Conservation (phyloP, 768 basidiomycete species). For the Pleurotus tuoliensis region DNA sequence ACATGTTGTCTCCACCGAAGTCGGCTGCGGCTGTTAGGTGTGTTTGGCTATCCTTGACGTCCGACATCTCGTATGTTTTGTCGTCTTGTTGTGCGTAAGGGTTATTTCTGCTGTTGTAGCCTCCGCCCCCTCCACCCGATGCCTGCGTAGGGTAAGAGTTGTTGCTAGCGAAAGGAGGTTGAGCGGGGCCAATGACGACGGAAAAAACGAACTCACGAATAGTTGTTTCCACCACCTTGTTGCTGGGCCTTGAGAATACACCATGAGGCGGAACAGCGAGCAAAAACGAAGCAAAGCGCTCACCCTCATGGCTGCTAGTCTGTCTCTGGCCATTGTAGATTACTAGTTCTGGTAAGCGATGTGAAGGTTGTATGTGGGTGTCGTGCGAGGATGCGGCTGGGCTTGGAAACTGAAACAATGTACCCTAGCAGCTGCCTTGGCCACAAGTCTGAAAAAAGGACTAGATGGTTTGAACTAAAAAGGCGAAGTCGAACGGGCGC, state of each 20-base stretch:
- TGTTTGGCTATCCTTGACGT: slow-evolving; percentile 56
- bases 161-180: slow-evolving; percentile 26
- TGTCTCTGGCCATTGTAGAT: slow-evolving; percentile 75
- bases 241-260: slow-evolving; percentile 55
- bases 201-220: slow-evolving; percentile 35
- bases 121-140: slow-evolving; percentile 40
- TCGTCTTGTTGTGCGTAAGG: slow-evolving; percentile 69
- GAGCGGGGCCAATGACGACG: slow-evolving; percentile 9
- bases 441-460: background rate
- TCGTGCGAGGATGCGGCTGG: too few relatives aligned
- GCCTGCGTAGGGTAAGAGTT: slow-evolving; percentile 69
- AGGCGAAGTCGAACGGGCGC: background rate
- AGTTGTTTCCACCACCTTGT: slow-evolving; percentile 48
- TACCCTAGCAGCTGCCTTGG: too few relatives aligned
- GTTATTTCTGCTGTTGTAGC: slow-evolving; percentile 48
- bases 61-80: slow-evolving; percentile 67
- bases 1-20: slow-evolving; percentile 50
- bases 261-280: background rate
- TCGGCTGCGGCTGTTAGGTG: slow-evolving; percentile 37
- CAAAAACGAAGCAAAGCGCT: slow-evolving; percentile 19
- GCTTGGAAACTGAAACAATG: too few relatives aligned
- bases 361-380: background rate
- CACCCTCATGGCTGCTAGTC: slow-evolving; percentile 85
- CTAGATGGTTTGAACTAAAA: slow-evolving; percentile 4
- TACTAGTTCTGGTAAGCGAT: background rate